Conservation (phyloP, 805 yeast genomes). For the Suhomyces faveliae region DNA sequence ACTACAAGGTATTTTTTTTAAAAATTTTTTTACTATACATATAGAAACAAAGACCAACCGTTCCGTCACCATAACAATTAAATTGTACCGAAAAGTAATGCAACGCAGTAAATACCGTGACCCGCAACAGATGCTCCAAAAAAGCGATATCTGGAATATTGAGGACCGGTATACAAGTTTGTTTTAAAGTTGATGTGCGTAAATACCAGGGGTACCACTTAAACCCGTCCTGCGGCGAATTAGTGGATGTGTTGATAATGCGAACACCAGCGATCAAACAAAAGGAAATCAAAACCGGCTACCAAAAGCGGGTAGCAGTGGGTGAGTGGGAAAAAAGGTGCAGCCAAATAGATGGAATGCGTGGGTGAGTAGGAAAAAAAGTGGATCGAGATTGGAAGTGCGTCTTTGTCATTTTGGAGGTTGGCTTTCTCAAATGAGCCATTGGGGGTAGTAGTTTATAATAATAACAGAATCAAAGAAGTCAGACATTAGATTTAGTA, state of each 20-base stretch:
- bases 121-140: slow-evolving; percentile 2
- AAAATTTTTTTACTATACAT: slow-evolving; percentile 1
- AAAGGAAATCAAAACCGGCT: no score
- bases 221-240: slow-evolving; percentile 6
- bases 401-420: no score
- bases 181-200: neutral
- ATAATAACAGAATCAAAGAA: neutral
- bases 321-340: no score
- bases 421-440: no score
- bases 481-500: slow-evolving; percentile 13
- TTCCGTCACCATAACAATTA: slow-evolving; percentile 1
- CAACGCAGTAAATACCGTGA: neutral
- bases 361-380: neutral
- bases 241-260: neutral
- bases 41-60: neutral
- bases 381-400: neutral
- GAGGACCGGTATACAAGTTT: neutral
- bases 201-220: neutral
- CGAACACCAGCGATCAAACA: neutral
- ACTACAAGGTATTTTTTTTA: neutral
- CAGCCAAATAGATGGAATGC: neutral
- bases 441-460: neutral
- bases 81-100: slow-evolving; percentile 7
- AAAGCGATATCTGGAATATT: neutral
- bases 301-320: no score